Conservation (phyloP, 2,329 filamentous ascomycete genomes). For the Fusarium sp. region DNA sequence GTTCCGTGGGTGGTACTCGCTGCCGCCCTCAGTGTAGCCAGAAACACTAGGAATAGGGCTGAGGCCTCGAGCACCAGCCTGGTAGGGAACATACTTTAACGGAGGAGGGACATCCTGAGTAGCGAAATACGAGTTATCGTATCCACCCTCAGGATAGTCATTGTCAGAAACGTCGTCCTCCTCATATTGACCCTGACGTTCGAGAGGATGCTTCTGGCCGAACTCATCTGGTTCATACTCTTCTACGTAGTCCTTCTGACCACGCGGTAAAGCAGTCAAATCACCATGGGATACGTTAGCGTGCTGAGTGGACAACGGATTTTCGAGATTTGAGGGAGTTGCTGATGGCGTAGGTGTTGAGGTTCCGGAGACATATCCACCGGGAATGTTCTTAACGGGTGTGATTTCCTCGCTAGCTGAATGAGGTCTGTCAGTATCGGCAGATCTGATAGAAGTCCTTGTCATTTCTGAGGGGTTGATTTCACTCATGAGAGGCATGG, state of each 20-base stretch:
- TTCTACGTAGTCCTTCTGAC: constrained; percentile 56
- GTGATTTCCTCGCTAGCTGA: constrained; percentile 74
- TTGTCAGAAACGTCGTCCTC: constrained; percentile 51
- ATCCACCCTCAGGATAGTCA: constrained; percentile 58
- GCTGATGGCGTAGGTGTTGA: constrained; percentile 73
- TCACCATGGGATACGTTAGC: constrained; percentile 72
- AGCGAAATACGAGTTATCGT: constrained; percentile 64
- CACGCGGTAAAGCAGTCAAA: constrained; percentile 65
- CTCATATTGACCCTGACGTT: constrained; percentile 60
- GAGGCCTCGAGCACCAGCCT: constrained; percentile 76
- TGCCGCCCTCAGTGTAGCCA: constrained; percentile 81
- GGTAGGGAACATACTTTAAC: constrained; percentile 75
- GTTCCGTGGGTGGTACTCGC: constrained; percentile 69
- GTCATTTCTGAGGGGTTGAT: constrained; percentile 89
- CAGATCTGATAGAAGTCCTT: constrained; percentile 86
- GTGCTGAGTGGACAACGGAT: constrained; percentile 76
- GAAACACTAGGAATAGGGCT: constrained; percentile 95
- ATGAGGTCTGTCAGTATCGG: constrained; percentile 78
- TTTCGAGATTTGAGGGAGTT: constrained; percentile 66
- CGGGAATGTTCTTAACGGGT: constrained; percentile 73
- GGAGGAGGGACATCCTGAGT: constrained; percentile 74
- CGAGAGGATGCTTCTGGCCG: constrained; percentile 57
- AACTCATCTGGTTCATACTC: constrained; percentile 63
- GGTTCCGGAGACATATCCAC: constrained; percentile 69
- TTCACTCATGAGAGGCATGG: constrained; percentile 90